phyloP scores from a whole-genome alignment of 176 grass and related monocot species.

The Elymus sibiricus region DNA sequence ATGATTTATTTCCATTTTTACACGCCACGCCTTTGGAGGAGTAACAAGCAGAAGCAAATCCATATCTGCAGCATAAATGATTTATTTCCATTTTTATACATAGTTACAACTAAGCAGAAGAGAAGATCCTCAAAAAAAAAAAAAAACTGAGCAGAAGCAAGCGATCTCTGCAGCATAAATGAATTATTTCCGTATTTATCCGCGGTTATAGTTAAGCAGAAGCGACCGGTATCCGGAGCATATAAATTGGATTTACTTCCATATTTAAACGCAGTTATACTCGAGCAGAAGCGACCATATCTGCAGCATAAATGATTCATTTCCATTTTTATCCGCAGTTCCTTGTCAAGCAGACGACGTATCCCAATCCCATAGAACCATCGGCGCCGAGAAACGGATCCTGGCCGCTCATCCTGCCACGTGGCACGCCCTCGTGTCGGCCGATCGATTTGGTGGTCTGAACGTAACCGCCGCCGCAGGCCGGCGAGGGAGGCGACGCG shows the following conservation, averaged over 20 bases:
- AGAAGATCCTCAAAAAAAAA: background rate
- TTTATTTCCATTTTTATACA: background rate
- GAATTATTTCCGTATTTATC: background rate
- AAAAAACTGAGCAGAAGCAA: background rate
- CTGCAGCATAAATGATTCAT: no score
- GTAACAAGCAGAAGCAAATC: no score
- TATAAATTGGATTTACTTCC: no score
- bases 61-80: background rate
- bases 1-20: no score
- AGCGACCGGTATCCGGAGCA: no score
- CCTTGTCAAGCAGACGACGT: no score
- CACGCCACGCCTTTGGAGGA: no score
- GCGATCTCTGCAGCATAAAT: background rate
- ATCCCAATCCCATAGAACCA: background rate
- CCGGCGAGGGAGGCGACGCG: background rate
- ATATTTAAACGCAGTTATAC: background rate
- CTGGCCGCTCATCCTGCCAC: background rate
- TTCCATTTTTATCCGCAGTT: no score
- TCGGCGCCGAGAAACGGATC: background rate
- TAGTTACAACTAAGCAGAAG: background rate
- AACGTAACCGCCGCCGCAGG: constrained; percentile 25
- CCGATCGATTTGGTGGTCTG: background rate
- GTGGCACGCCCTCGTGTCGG: background rate
- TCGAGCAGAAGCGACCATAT: background rate
- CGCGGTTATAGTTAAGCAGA: background rate